Percentiles rank a stretch among this genome's conserved stretches.
Evolutionary conservation across 2,329 filamentous ascomycete species (phyloP).

Genomic region (Xylariaceae sp.): DNA sequence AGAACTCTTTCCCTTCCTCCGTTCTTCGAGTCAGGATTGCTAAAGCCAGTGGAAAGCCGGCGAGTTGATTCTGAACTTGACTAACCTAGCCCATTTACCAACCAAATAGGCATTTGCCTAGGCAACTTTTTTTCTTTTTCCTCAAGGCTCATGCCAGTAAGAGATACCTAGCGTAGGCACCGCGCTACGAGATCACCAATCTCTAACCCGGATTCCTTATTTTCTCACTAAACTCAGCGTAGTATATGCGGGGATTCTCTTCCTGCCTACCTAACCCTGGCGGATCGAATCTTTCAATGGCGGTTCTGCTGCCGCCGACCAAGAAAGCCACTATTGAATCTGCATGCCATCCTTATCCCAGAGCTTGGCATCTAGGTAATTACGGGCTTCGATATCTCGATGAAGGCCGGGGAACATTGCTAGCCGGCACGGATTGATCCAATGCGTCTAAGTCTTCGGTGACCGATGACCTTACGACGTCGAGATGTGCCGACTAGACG

Average conservation of each 20-base stretch:
- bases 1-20: not conserved
- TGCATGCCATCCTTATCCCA: not conserved
- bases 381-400: too few species aligned
- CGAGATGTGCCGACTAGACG: not conserved
- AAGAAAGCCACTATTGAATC: not conserved
- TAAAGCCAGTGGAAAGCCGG: too few species aligned
- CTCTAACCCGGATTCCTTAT: not conserved
- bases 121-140: not conserved
- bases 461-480: too few species aligned
- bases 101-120: not conserved
- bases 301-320: not conserved
- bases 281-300: not conserved
- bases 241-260: not conserved
- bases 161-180: not conserved
- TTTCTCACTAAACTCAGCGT: not conserved
- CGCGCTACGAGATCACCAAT: not conserved
- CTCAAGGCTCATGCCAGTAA: not conserved
- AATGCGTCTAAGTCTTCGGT: too few species aligned
- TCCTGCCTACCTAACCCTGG: not conserved
- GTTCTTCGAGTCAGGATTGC: not conserved
- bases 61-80: not conserved
- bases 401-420: too few species aligned
- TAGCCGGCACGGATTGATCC: too few species aligned
- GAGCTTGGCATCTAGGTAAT: not conserved
- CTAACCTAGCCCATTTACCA: not conserved